A percentile compares a stretch with the other conserved stretches of the same genome.
Conservation (phyloP, 768 basidiomycete genomes). For the Hygrophoropsis aurantiaca region DNA sequence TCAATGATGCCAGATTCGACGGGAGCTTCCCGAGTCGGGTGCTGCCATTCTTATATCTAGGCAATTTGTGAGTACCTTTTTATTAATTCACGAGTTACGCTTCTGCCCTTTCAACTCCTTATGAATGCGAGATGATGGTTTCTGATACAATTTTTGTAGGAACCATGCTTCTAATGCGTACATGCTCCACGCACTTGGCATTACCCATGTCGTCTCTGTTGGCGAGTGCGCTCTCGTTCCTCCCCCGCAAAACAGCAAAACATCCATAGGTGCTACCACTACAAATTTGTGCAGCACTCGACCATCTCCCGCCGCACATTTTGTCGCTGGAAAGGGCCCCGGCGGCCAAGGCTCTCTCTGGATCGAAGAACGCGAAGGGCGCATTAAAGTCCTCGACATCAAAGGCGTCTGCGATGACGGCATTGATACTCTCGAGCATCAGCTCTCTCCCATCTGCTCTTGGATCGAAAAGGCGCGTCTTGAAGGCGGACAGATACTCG, state of each 20-base stretch:
- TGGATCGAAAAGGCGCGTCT: slow-evolving; percentile 89
- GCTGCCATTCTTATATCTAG: slow-evolving; percentile 89
- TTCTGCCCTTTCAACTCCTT: too few relatives aligned
- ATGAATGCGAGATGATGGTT: slow-evolving; percentile 5
- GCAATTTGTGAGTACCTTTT: slow-evolving; percentile 73
- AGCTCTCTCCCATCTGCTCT: slow-evolving; percentile 83
- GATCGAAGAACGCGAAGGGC: slow-evolving; percentile 84
- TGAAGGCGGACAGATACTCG: slow-evolving; percentile 86
- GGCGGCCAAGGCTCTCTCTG: slow-evolving; percentile 73
- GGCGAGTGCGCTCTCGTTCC: slow-evolving; percentile 92
- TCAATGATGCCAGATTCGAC: slow-evolving; percentile 90
- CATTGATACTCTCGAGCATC: slow-evolving; percentile 89
- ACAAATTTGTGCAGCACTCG: background rate
- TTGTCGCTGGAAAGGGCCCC: slow-evolving; percentile 44
- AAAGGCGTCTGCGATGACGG: slow-evolving; percentile 95
- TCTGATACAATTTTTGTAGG: slow-evolving; percentile 36
- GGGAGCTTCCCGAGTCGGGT: slow-evolving; percentile 95
- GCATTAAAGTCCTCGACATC: slow-evolving; percentile 89
- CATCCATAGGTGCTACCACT: background rate
- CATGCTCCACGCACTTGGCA: slow-evolving; percentile 94
- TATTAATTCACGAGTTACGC: background rate
- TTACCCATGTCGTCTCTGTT: slow-evolving; percentile 96
- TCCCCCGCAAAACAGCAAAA: slow-evolving; percentile 50
- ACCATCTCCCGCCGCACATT: slow-evolving; percentile 26
- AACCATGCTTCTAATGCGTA: slow-evolving; percentile 93